Evolutionary conservation across 192 early-diverging fungal genomes (phyloP).

Genomic region (Jimgerdemannia flammicorona): DNA sequence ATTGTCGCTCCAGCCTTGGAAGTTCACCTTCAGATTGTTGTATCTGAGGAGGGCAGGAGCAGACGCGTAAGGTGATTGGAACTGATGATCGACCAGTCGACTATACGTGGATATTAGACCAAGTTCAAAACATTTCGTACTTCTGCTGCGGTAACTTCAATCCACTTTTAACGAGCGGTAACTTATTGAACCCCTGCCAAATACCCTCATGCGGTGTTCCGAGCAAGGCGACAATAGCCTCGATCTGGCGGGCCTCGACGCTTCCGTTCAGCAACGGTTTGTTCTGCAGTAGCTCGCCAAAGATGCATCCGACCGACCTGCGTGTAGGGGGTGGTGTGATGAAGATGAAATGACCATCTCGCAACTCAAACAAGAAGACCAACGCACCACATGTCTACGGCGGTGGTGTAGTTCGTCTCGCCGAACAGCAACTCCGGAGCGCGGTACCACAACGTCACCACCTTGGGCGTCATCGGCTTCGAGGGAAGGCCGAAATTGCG

Average conservation of each 20-base stretch:
- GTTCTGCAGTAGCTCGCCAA: slow-evolving; percentile 76
- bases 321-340: background rate
- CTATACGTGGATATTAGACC: too few relatives aligned
- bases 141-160: slow-evolving; percentile 56
- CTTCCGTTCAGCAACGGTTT: slow-evolving; percentile 82
- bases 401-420: slow-evolving; percentile 62
- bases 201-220: slow-evolving; percentile 71
- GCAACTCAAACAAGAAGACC: too few relatives aligned
- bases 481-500: slow-evolving; percentile 55
- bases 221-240: slow-evolving; percentile 67
- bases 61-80: too few relatives aligned
- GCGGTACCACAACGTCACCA: slow-evolving; percentile 87
- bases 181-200: slow-evolving; percentile 71
- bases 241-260: slow-evolving; percentile 69
- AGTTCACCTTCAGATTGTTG: slow-evolving; percentile 54
- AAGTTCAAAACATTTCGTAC: slow-evolving; percentile 13
- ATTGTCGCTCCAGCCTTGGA: slow-evolving; percentile 44
- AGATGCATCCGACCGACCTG: slow-evolving; percentile 78
- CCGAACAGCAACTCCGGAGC: slow-evolving; percentile 79
- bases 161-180: slow-evolving; percentile 54
- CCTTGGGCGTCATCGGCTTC: slow-evolving; percentile 74
- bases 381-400: slow-evolving; percentile 75
- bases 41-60: slow-evolving; percentile 23
- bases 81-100: too few relatives aligned
- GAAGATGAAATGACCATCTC: background rate